Evolutionary conservation across 2,329 filamentous ascomycete species (phyloP), one percentile per base, ranked within the genome.

Genomic region (Sclerotiophoma versabilis): DNA sequence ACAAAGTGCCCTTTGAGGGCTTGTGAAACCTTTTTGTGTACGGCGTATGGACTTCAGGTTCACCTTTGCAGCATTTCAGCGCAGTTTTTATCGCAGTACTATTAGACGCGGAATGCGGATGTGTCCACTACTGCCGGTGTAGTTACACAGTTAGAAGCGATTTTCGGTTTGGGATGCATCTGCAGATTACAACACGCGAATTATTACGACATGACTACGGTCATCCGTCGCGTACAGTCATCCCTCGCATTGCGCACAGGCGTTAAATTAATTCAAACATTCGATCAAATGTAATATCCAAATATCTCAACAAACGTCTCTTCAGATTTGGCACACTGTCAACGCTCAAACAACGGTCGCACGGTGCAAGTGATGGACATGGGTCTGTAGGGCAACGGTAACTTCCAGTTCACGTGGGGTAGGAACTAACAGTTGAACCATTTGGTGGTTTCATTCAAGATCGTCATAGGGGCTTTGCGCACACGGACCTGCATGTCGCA

Each of bases 271-370:
- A 33, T 41, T 45, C 29, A 49, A 23, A 34, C 19, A 9, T 19
- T 39, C 10, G 17, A 37, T 48, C 32, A 26, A 49, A 44, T 39
- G 37, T 44, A 39, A 39, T 27, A 15, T 20, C 15, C 39, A 15
- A 11, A 48, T 23, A 26, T 43, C 37, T 26, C 32, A 54, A 36
- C 51, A 25, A 34, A 29, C 27, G 17, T 49, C 27, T 8, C 4
- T 20, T 20, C 34, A 30, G 30, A 49, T 45, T 25, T 49, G 26
- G 39, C 33, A 41, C 11, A 32, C 26, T 36, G 45, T 36, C 27
- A 49, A 45, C 51, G 39, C 45, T 49, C 51, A 49, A 49, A 46
- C 33, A 49, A 54, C 45, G 45, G 51, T 26, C 34, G 51, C 45
- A 49, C 51, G 51, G 51, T 45, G 33, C 45, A 45, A 41, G 34